A percentile compares a stretch with the other conserved stretches of the same genome.
Conservation (phyloP, 2,329 filamentous ascomycete species). For the Fusarium verticillioides region DNA sequence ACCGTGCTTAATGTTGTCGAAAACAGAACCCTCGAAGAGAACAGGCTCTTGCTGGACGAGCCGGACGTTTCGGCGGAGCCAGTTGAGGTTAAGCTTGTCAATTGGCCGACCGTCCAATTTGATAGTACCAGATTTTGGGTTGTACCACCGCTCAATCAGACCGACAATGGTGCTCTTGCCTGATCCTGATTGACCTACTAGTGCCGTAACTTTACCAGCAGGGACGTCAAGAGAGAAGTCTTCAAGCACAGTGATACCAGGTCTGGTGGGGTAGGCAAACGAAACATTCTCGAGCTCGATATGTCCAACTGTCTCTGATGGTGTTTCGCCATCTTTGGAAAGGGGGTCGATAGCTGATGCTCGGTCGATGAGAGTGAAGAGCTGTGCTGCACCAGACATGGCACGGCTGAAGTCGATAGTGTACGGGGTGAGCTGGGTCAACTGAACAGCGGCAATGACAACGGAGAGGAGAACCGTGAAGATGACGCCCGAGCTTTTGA, state of each 20-base stretch:
- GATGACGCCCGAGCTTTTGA: conserved; percentile 51
- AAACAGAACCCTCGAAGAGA: conserved; percentile 61
- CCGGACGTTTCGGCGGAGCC: conserved; percentile 52
- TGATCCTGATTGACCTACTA: conserved; percentile 53
- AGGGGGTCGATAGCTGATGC: conserved; percentile 53
- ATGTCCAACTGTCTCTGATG: conserved; percentile 45
- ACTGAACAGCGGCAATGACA: conserved; percentile 51
- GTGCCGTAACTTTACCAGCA: conserved; percentile 57
- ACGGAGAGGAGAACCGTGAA: conserved; percentile 56
- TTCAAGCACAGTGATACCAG: conserved; percentile 54
- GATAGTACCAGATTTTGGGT: conserved; percentile 49
- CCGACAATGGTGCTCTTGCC: conserved; percentile 55
- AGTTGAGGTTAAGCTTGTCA: conserved; percentile 51
- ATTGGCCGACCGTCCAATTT: conserved; percentile 51
- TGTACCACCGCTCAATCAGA: conserved; percentile 55
- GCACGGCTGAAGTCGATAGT: conserved; percentile 53
- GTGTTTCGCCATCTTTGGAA: conserved; percentile 46
- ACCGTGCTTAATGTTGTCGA: conserved; percentile 65
- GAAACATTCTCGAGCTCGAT: conserved; percentile 55
- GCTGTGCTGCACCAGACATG: conserved; percentile 49
- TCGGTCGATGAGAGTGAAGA: conserved; percentile 54
- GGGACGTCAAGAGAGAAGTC: conserved; percentile 56
- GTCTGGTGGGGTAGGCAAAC: conserved; percentile 59
- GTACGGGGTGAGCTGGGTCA: conserved; percentile 53
- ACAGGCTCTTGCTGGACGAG: conserved; percentile 57